A percentile compares a stretch with the other conserved stretches of the same genome.
These are phyloP conservation scores for Spergularia azorica DNA, from an alignment of 179 eudicot genomes.

Conservation along the genomic window DNA sequence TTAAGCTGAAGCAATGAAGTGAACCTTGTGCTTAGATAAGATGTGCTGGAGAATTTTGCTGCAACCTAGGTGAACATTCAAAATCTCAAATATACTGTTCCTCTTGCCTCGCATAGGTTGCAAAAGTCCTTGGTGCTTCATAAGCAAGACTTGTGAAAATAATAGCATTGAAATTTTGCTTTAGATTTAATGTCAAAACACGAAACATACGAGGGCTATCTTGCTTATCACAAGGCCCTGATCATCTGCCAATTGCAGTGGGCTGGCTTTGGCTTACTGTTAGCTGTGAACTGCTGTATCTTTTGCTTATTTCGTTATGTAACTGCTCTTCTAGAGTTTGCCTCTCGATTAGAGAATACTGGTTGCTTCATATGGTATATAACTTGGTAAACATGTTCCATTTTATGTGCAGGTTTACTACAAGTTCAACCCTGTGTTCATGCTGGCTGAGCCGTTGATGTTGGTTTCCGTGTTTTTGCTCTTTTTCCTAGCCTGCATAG, in stretches of 20 bases:
- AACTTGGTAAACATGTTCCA: background rate
- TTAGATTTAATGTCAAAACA: background rate
- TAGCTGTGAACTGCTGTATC: background rate
- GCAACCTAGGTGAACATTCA: background rate
- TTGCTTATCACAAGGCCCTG: background rate
- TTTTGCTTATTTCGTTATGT: background rate
- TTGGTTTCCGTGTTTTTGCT: conserved; percentile 70
- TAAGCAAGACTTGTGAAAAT: background rate
- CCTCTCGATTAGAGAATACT: background rate
- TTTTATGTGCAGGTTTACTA: conserved; percentile 73
- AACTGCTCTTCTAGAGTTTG: background rate
- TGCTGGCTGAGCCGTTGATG: conserved; percentile 98
- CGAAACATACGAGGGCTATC: background rate
- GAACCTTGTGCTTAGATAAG: background rate
- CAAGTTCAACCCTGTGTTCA: conserved; percentile 72
- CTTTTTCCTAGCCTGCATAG: conserved; percentile 63
- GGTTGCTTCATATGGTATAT: background rate
- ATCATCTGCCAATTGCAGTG: no score
- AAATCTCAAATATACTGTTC: background rate
- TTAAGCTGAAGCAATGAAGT: background rate
- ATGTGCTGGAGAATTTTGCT: background rate
- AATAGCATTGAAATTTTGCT: background rate
- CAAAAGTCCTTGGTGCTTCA: background rate
- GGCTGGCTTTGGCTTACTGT: background rate
- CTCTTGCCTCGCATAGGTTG: background rate